Evolutionary conservation across 352 stramenopile species (phyloP).

Genomic region (Pythium coloratum): DNA sequence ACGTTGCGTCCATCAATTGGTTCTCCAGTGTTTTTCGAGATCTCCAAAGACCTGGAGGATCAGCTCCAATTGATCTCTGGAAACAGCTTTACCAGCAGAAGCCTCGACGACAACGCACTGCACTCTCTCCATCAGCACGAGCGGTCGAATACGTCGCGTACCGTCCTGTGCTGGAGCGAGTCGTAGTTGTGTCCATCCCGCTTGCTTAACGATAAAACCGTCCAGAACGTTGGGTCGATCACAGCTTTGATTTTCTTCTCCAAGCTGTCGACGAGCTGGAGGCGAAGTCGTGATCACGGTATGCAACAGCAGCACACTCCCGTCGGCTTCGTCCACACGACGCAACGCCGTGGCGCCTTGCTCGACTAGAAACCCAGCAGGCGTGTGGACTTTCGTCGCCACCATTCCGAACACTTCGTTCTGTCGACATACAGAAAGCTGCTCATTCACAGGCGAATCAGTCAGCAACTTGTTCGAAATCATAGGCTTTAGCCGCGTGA

Average conservation of each 20-base stretch:
- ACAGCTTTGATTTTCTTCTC: background rate
- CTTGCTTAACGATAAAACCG: background rate
- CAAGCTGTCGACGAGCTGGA: background rate
- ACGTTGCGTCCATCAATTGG: background rate
- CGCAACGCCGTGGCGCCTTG: background rate
- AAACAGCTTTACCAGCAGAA: background rate
- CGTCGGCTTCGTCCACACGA: slow-evolving; percentile 2
- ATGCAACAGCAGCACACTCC: background rate
- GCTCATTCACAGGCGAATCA: background rate
- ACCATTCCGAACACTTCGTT: background rate
- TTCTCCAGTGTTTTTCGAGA: background rate
- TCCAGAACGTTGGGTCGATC: background rate
- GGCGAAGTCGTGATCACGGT: background rate
- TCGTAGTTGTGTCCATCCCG: background rate
- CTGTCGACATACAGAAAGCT: background rate
- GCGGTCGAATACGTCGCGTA: background rate
- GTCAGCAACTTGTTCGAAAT: background rate
- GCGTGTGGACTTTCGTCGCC: background rate
- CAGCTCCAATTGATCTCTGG: background rate
- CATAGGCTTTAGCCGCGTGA: no score
- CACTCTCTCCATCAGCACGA: background rate
- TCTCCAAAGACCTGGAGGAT: background rate
- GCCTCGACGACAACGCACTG: background rate
- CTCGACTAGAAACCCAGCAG: background rate
- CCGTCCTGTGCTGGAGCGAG: background rate